Evolutionary conservation across 331 rosid genomes (phyloP), one percentile per base, ranked within the genome.

Genomic region (Malus hybrid): DNA sequence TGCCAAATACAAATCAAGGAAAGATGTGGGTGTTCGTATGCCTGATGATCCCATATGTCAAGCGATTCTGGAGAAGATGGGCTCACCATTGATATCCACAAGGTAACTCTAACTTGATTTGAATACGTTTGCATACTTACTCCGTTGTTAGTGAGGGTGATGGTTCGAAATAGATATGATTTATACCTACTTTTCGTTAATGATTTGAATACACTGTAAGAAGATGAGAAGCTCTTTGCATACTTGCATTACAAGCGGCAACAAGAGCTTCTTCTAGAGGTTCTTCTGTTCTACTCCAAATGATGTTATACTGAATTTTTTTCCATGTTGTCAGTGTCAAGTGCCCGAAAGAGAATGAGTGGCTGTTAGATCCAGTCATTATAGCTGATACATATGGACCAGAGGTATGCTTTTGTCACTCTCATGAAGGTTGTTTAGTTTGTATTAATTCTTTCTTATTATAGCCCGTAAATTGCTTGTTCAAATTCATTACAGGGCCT

Each of bases 1-100:
- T 73, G 88, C 95, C 72, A 94, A 88, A 83, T 90, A 81, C 75
- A 85, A 93, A 34, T 64, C 84, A 31, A 85, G 96, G 75, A 94
- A 90, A 87, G 86, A 87, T 57, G 98, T 91, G 50, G 98, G 98
- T 77, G 89, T 94, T n/a, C 96, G 97, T 18, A 87, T 94, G 90
- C 99, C 97, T 39, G 92, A 87, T 63, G 97, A 94, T 82, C 79
- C 89, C 42, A 81, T 90, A 79, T 88, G 99, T 84, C 99, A 87
- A 85, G 86, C 88, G 19, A 85, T 94, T 84, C 87, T 94, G 46
- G 90, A 90, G 81, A 89, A 86, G 85, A 82, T 86, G 93, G 91
- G 82, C 80, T 81, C 90, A 29, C 99, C 99, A 68, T 86, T 93
- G 76, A 85, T 90, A 80, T 90, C 94, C 76, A 80, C 96, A 20